Percentiles rank a stretch among this genome's conserved stretches.
Conservation (phyloP, 345 rosid species). For the Eucalyptus marginata region DNA sequence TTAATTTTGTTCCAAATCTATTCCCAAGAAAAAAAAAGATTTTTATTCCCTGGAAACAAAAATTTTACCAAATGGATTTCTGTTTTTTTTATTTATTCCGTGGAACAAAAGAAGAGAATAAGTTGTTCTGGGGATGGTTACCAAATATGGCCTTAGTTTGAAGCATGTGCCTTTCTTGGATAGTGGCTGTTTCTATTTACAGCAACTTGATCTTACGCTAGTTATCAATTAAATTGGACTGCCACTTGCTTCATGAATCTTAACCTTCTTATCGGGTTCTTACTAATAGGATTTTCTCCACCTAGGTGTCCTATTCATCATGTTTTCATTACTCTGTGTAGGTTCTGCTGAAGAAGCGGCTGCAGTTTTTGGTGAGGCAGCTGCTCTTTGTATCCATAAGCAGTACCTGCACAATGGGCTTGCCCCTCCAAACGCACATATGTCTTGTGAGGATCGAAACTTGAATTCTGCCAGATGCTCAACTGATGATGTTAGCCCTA, state of each 20-base stretch:
- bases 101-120: too few relatives aligned
- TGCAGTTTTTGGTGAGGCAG: constrained; percentile 83
- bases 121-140: too few relatives aligned
- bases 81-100: too few relatives aligned
- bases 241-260: neutral
- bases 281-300: neutral
- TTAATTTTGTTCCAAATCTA: too few relatives aligned
- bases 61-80: too few relatives aligned
- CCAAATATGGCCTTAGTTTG: neutral
- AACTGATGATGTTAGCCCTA: constrained; percentile 55
- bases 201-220: neutral
- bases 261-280: neutral
- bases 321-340: neutral
- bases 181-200: neutral
- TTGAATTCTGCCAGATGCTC: constrained; percentile 19
- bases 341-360: constrained; percentile 93
- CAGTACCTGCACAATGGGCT: constrained; percentile 46
- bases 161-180: neutral
- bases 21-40: too few relatives aligned
- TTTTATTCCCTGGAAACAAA: too few relatives aligned
- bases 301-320: neutral
- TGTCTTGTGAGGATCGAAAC: constrained; percentile 47
- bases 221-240: neutral
- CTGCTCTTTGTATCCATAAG: constrained; percentile 75
- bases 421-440: constrained; percentile 24